A percentile compares a stretch with the other conserved stretches of the same genome.
Evolutionary conservation across 441 rosid genomes (phyloP).

Genomic region (Bruguiera hainesii): DNA sequence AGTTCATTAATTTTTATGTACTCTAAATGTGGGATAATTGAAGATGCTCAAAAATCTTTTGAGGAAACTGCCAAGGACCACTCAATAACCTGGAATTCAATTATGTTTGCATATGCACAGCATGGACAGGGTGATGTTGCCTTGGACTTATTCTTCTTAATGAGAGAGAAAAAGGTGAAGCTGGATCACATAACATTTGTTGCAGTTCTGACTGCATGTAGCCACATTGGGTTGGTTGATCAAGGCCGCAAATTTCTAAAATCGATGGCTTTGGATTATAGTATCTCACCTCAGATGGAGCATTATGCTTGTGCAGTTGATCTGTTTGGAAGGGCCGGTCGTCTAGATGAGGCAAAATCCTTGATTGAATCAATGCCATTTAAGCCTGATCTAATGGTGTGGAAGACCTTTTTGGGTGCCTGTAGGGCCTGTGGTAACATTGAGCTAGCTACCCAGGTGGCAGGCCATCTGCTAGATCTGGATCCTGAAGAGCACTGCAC

Average conservation of each 20-base stretch:
- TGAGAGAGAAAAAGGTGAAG: constrained; percentile 17
- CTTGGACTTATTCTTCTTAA: constrained; percentile 46
- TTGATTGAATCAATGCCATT: constrained; percentile 63
- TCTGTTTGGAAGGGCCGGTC: constrained; percentile 70
- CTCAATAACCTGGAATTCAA: constrained; percentile 63
- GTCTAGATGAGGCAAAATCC: constrained; percentile 44
- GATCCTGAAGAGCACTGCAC: constrained; percentile 77
- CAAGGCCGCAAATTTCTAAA: constrained; percentile 50
- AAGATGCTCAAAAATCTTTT: constrained; percentile 51
- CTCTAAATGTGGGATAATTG: constrained; percentile 69
- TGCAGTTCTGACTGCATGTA: constrained; percentile 73
- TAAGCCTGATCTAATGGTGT: constrained; percentile 61
- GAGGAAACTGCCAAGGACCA: constrained; percentile 43
- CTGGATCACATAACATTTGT: constrained; percentile 58
- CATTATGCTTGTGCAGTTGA: constrained; percentile 76
- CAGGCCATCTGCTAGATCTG: constrained; percentile 47
- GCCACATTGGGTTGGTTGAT: constrained; percentile 67
- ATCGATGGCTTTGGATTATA: constrained; percentile 52
- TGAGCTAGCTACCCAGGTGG: constrained; percentile 59
- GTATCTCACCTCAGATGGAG: constrained; percentile 61
- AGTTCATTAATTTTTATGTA: constrained; percentile 74
- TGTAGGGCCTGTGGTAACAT: constrained; percentile 65
- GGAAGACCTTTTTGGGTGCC: constrained; percentile 67
- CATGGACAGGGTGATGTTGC: constrained; percentile 41
- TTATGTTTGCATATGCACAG: constrained; percentile 69